Base-by-base conservation (phyloP, 768 basidiomycete genomes). In the Lactifluus piperatus region DNA sequence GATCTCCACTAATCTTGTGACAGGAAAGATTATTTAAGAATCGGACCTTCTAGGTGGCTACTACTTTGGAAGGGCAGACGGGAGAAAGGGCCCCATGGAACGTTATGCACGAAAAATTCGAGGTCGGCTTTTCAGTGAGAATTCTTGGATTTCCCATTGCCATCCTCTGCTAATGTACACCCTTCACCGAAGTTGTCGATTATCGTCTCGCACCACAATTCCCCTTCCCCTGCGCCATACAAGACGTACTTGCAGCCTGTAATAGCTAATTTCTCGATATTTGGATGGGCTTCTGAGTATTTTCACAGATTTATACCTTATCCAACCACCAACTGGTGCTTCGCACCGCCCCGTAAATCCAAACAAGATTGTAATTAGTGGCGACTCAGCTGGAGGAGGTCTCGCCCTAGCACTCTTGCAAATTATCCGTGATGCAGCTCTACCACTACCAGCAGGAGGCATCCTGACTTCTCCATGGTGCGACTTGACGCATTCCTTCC, bases 341-440 rank as follows among this genome's bases (percentile, higher is more conserved):
- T 75, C 80, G n/a, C 97, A 98, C 72, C 71, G 73, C 13, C 82
- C 95, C 0, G 84, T 99, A 4, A 79, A 85, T 45, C 93, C 97
- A 0, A 76, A 79, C 0, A 83, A 86, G 64, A 87, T 99, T 34
- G 79, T 97, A 10, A 74, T 98, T 16, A 85, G 85, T 0, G 97
- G 97, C 3, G 93, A 94, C 72, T 94, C 91, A 22, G 94, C 95
- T 0, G 97, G 97, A 6, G 97, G 94, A 8, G 93, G 92, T 0
- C 74, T 97, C 11, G 80, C 83, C 0, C 73, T 97, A 50, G 86
- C 93, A 3, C 76, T 97, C 30, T 78, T 99, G 3, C 91, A 94
- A 71, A 78, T 88, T 9, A 81, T 99, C 45, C 87, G 97, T 14
- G 97, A 99, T 70, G 73, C 80, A 0, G 85, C 82, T 3, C 75